phyloP scores from a whole-genome alignment of 2,329 filamentous ascomycete species.

The Aspergillus quadricinctus region DNA sequence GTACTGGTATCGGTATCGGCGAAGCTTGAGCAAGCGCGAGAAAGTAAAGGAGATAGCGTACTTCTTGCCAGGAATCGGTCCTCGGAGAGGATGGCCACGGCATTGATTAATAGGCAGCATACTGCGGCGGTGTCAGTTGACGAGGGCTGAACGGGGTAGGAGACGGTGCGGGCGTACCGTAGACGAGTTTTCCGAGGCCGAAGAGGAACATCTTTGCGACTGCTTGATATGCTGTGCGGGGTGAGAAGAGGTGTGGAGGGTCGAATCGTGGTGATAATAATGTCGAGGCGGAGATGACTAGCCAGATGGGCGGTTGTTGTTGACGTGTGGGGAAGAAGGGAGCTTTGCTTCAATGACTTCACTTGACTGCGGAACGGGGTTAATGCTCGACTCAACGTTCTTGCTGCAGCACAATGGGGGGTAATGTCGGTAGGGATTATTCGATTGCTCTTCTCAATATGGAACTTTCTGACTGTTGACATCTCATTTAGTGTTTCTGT shows the following conservation, averaged over 20 bases:
- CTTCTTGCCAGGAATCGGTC: slow-evolving; percentile 84
- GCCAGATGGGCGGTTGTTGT: background rate
- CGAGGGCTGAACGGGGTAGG: slow-evolving; percentile 3
- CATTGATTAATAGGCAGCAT: slow-evolving; percentile 83
- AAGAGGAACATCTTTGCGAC: slow-evolving; percentile 63
- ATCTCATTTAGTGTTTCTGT: slow-evolving; percentile 7
- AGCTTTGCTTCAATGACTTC: background rate
- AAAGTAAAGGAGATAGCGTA: slow-evolving; percentile 33
- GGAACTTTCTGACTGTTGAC: background rate
- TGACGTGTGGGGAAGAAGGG: background rate
- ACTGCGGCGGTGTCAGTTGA: slow-evolving; percentile 46
- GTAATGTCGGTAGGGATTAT: slow-evolving; percentile 16
- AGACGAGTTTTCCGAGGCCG: slow-evolving; percentile 66
- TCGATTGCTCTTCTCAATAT: background rate
- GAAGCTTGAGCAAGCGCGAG: background rate
- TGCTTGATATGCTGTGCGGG: background rate
- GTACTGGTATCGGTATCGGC: background rate
- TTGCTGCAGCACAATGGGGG: slow-evolving; percentile 15
- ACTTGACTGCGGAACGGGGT: background rate
- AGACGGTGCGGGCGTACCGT: slow-evolving; percentile 48
- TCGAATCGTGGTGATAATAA: slow-evolving; percentile 4
- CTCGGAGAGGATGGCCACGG: slow-evolving; percentile 88
- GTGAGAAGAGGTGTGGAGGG: slow-evolving; percentile 1
- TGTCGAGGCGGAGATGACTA: slow-evolving; percentile 14
- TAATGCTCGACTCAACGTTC: background rate